Evolutionary conservation across 202 grass and related monocot genomes (phyloP).

Genomic region (Schoenoplectus tabernaemontani): DNA sequence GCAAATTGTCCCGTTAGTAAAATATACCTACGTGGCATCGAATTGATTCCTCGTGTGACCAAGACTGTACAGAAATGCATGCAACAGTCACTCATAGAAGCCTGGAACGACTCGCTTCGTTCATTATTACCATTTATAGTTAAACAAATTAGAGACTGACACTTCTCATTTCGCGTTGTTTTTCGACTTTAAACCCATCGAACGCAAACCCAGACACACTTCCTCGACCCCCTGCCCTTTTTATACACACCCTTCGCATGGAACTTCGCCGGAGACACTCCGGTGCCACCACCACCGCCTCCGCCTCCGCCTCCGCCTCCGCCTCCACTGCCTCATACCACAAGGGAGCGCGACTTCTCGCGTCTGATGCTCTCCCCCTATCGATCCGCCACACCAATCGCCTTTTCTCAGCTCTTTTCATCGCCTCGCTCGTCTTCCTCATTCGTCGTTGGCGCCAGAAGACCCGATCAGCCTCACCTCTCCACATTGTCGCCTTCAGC

Average conservation of each 20-base stretch:
- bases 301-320: too few relatives aligned
- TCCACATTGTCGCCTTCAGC: constrained; percentile 53
- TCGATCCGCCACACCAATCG: constrained; percentile 81
- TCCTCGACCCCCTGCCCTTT: neutral
- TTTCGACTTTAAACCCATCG: constrained; percentile 13
- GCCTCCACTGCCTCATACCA: constrained; percentile 15
- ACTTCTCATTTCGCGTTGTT: neutral
- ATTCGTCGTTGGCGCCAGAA: constrained; percentile 80
- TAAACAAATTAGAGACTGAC: neutral
- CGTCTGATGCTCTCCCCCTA: constrained; percentile 69
- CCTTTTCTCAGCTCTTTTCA: constrained; percentile 61
- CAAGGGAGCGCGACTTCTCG: constrained; percentile 32
- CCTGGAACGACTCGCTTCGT: neutral
- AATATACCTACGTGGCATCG: neutral
- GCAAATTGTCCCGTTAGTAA: neutral
- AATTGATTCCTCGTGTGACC: neutral
- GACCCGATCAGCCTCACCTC: constrained; percentile 52
- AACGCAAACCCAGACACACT: neutral
- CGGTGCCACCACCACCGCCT: constrained; percentile 18
- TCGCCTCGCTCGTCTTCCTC: constrained; percentile 54
- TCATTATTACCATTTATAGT: neutral
- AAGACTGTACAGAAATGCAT: neutral
- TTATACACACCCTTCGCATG: constrained; percentile 1
- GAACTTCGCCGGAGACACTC: constrained; percentile 9
- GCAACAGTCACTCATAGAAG: neutral